Evolutionary conservation across 768 basidiomycete species (phyloP).

Genomic region (Calvatia gigantea): DNA sequence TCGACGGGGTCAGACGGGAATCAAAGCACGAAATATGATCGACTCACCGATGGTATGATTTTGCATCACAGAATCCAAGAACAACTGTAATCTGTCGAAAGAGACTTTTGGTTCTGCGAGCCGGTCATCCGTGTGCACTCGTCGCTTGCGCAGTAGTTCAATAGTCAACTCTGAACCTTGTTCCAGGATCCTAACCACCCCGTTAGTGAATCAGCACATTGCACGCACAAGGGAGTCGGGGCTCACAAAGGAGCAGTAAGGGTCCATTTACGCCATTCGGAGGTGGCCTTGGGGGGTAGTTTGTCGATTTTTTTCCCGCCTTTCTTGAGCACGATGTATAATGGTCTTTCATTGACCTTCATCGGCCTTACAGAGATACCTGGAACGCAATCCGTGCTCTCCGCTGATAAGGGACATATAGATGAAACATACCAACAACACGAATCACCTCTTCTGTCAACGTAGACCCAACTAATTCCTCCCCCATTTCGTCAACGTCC

Average conservation of each 20-base stretch:
- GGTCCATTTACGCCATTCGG: conserved; percentile 12
- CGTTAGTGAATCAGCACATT: not conserved
- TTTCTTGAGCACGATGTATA: conserved; percentile 9
- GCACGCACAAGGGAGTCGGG: not conserved
- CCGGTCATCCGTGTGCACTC: conserved; percentile 5
- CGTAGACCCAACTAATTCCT: not conserved
- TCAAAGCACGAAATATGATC: too few relatives aligned
- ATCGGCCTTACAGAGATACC: conserved; percentile 10
- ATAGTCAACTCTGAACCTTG: conserved; percentile 1
- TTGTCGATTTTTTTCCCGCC: conserved; percentile 10
- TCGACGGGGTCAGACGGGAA: not conserved
- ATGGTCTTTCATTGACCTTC: not conserved
- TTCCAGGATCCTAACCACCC: conserved; percentile 2
- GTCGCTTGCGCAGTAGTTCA: conserved; percentile 10
- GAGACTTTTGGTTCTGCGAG: not conserved
- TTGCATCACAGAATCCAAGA: not conserved
- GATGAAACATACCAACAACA: not conserved
- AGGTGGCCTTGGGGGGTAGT: conserved; percentile 10
- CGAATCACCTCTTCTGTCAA: not conserved
- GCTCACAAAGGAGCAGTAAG: conserved; percentile 12
- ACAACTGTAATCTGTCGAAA: not conserved
- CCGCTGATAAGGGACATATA: too few relatives aligned
- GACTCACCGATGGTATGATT: not conserved
- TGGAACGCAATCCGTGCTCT: not conserved
- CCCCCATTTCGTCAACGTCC: not conserved